phyloP scores from a whole-genome alignment of 2,329 filamentous ascomycete genomes.

The Chrysoporthe puriensis region DNA sequence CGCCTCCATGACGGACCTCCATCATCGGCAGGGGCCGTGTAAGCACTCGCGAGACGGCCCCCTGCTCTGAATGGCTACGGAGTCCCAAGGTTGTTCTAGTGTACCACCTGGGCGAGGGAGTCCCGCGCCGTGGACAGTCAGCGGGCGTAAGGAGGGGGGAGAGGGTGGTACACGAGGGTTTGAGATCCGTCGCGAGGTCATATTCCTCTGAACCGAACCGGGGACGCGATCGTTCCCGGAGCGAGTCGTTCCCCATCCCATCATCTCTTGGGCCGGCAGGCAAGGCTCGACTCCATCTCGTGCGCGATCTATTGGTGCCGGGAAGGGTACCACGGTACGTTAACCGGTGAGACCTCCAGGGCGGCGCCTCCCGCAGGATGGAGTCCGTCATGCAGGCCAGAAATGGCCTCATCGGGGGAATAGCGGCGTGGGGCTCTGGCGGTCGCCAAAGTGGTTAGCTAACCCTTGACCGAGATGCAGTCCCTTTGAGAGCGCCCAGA shows the following conservation, averaged over 20 bases:
- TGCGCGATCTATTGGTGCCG: not conserved
- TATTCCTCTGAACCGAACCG: not conserved
- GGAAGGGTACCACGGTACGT: not conserved
- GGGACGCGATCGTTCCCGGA: not conserved
- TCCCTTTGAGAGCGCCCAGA: no score
- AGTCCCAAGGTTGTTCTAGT: no score
- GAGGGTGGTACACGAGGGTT: no score
- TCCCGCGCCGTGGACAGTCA: no score
- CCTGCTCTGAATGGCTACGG: no score
- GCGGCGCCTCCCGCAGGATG: conserved; percentile 4
- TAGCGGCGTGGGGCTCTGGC: not conserved
- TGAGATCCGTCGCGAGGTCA: not conserved
- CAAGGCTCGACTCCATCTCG: not conserved
- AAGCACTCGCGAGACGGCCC: no score
- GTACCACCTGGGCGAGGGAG: no score
- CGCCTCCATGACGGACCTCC: no score
- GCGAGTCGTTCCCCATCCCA: no score
- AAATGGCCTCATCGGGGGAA: not conserved
- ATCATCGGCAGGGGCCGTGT: no score
- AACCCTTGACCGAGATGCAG: not conserved
- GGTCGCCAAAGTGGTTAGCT: not conserved
- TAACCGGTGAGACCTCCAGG: not conserved
- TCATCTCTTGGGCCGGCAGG: not conserved
- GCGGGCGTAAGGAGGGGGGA: no score
- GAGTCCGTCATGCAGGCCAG: not conserved